Conservation (phyloP, 225 moss, liverwort and hornwort genomes). For the Neckera pumila region DNA sequence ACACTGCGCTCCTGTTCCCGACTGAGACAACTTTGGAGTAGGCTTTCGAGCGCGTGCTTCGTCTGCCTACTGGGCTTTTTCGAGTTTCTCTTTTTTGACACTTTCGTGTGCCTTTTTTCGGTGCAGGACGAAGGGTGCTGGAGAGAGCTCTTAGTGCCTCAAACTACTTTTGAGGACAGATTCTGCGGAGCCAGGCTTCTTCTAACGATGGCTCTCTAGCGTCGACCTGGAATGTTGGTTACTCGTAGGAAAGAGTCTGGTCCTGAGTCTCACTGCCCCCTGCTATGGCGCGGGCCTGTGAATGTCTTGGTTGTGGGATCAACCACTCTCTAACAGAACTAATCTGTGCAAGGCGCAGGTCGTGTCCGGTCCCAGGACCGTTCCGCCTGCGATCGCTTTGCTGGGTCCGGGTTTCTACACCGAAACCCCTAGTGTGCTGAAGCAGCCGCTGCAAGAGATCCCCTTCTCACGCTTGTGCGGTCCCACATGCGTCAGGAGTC, state of each 20-base stretch:
- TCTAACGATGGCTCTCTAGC: slow-evolving; percentile 23
- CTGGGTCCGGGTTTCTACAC: slow-evolving; percentile 35
- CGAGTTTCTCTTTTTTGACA: background rate
- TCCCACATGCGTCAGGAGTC: slow-evolving; percentile 37
- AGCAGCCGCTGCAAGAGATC: slow-evolving; percentile 41
- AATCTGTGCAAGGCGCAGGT: slow-evolving; percentile 26
- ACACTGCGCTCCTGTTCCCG: background rate
- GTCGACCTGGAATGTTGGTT: slow-evolving; percentile 32
- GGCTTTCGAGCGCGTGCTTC: background rate
- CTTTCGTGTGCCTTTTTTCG: background rate
- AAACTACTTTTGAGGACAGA: slow-evolving; percentile 18
- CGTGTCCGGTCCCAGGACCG: background rate
- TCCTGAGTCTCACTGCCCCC: slow-evolving; percentile 30
- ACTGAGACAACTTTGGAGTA: too few species aligned
- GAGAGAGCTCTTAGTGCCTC: slow-evolving; percentile 10
- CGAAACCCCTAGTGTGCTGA: slow-evolving; percentile 32
- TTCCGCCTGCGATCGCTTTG: slow-evolving; percentile 16
- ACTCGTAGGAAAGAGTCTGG: slow-evolving; percentile 36
- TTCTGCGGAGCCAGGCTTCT: slow-evolving; percentile 21
- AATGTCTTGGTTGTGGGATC: slow-evolving; percentile 45
- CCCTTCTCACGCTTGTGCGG: slow-evolving; percentile 25
- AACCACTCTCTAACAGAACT: slow-evolving; percentile 53
- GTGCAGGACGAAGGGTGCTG: slow-evolving; percentile 4
- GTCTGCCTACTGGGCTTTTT: background rate
- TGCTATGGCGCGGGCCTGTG: slow-evolving; percentile 1